Conservation (phyloP, 805 yeast genomes). For the Jamesozyma spencerorum region DNA sequence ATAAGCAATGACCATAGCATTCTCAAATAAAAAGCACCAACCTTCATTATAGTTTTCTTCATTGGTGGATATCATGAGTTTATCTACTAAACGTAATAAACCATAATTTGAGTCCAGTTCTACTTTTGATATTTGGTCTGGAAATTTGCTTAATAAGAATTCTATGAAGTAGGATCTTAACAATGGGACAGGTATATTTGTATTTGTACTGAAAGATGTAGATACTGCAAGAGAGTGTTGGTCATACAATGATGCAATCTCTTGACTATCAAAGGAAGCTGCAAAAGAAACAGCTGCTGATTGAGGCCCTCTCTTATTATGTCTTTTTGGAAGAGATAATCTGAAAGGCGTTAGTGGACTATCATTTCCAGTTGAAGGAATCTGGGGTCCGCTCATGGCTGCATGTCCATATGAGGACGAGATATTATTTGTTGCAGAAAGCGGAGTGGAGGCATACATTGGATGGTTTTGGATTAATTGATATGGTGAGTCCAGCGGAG, state of each 20-base stretch:
- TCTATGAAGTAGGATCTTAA: constrained; percentile 22
- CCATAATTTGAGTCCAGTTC: constrained; percentile 30
- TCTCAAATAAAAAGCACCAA: constrained; percentile 31
- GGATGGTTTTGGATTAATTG: constrained; percentile 6
- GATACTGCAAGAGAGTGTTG: not conserved
- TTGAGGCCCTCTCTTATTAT: not conserved
- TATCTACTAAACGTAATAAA: constrained; percentile 30
- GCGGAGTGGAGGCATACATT: constrained; percentile 2
- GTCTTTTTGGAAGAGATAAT: not conserved
- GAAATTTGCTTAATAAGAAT: constrained; percentile 14
- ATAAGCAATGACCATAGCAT: constrained; percentile 14
- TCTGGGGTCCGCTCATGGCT: constrained; percentile 1
- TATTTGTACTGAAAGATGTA: not conserved
- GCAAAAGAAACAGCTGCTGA: not conserved
- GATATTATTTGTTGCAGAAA: not conserved
- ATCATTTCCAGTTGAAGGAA: not conserved
- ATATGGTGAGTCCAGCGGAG: constrained; percentile 2
- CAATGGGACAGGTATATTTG: constrained; percentile 12
- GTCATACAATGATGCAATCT: not conserved
- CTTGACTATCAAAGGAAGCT: too few relatives aligned
- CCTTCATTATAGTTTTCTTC: constrained; percentile 19
- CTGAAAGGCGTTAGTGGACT: not conserved
- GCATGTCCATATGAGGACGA: constrained; percentile 2
- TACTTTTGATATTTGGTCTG: constrained; percentile 15
- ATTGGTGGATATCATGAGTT: constrained; percentile 25